Conservation (phyloP, 768 basidiomycete species). For the Pleurotus tuoliensis region DNA sequence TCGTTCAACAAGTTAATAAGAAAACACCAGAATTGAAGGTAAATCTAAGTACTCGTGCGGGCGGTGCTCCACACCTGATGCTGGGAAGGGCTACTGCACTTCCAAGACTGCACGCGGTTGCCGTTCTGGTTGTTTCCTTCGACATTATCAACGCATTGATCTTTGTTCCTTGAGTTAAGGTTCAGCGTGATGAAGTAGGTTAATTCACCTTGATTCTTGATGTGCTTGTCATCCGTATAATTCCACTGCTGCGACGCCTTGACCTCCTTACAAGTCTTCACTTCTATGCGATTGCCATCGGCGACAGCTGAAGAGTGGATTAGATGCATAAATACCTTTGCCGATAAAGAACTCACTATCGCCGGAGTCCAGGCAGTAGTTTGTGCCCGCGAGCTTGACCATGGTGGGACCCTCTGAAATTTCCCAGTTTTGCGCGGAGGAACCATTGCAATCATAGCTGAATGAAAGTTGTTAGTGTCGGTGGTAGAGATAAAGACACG, state of each 20-base stretch:
- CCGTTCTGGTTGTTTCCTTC: not conserved
- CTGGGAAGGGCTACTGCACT: not conserved
- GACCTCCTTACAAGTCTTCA: not conserved
- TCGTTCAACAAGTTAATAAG: too few species aligned
- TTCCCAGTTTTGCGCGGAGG: slow-evolving; percentile 1
- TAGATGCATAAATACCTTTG: not conserved
- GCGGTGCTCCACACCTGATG: not conserved
- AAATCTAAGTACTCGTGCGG: too few species aligned
- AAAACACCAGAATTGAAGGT: too few species aligned
- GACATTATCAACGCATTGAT: not conserved
- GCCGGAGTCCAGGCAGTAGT: slow-evolving; percentile 4
- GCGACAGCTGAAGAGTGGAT: not conserved
- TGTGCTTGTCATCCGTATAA: slow-evolving; percentile 3
- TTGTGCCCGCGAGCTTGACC: not conserved
- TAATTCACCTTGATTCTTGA: not conserved
- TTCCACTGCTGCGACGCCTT: slow-evolving; percentile 4
- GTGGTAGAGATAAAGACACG: too few species aligned
- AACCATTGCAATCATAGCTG: slow-evolving; percentile 4
- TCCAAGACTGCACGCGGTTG: not conserved
- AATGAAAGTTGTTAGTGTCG: too few species aligned
- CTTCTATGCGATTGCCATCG: not conserved
- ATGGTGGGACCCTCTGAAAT: not conserved
- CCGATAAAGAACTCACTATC: not conserved
- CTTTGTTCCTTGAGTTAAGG: not conserved
- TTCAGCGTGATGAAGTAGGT: not conserved